These are phyloP conservation scores for Westerdykella aurantiaca DNA, from an alignment of 2,329 filamentous ascomycete species.

Conservation along the genomic window DNA sequence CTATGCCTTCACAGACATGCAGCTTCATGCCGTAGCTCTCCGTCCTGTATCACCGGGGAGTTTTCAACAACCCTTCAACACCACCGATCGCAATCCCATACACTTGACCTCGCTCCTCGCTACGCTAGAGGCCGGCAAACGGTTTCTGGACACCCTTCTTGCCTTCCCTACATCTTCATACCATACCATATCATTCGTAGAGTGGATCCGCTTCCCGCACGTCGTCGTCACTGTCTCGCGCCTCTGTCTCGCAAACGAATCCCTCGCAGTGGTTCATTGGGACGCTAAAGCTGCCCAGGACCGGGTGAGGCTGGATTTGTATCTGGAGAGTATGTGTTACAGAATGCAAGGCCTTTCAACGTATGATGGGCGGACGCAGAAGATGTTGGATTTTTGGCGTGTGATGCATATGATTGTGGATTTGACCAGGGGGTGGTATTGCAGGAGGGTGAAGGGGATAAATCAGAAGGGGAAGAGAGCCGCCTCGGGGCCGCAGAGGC, in stretches of 20 bases:
- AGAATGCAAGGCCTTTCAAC: conserved; percentile 27
- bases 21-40: conserved; percentile 23
- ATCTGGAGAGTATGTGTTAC: conserved; percentile 30
- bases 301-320: conserved; percentile 26
- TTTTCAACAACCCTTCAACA: not conserved
- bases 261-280: conserved; percentile 22
- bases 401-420: conserved; percentile 28
- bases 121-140: conserved; percentile 56
- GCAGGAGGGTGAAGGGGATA: no score
- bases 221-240: conserved; percentile 25
- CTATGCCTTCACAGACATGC: conserved; percentile 22
- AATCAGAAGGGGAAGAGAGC: not conserved
- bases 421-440: conserved; percentile 26
- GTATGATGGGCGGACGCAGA: conserved; percentile 17
- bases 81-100: conserved; percentile 4
- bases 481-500: conserved; percentile 11
- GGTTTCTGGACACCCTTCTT: conserved; percentile 64
- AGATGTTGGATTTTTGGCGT: conserved; percentile 26
- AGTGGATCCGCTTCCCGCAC: conserved; percentile 30
- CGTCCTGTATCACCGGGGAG: conserved; percentile 6
- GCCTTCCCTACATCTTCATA: conserved; percentile 58
- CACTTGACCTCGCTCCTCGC: conserved; percentile 23
- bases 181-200: conserved; percentile 26
- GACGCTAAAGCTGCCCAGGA: conserved; percentile 29
- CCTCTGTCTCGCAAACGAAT: conserved; percentile 25